Evolutionary conservation across 306 rosid species (phyloP).

Genomic region (Begonia peltatifolia): DNA sequence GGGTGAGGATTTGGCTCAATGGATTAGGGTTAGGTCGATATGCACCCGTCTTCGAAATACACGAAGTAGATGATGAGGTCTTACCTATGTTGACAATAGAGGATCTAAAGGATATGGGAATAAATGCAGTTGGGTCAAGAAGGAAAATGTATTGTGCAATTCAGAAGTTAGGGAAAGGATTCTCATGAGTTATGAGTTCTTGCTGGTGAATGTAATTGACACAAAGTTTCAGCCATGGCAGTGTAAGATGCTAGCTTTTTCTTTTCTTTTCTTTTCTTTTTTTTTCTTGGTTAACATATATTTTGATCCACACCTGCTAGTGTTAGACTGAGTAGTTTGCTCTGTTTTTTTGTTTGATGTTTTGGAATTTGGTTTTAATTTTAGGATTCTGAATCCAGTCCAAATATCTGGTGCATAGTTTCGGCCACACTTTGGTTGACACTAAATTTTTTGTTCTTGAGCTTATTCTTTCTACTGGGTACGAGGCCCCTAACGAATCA

Average conservation of each 20-base stretch:
- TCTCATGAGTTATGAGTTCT: constrained; percentile 31
- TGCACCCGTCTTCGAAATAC: constrained; percentile 86
- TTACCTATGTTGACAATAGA: constrained; percentile 76
- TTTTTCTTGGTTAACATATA: constrained; percentile 6
- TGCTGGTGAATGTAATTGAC: neutral
- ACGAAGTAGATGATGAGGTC: constrained; percentile 91
- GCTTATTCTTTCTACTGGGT: too few relatives aligned
- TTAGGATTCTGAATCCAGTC: neutral
- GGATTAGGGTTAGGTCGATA: constrained; percentile 82
- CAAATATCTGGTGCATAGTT: neutral
- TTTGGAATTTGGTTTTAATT: neutral
- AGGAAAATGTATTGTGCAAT: constrained; percentile 84
- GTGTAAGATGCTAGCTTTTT: constrained; percentile 20
- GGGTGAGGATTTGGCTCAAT: constrained; percentile 85
- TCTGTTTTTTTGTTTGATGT: neutral
- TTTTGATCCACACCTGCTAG: neutral
- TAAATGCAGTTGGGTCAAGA: constrained; percentile 75
- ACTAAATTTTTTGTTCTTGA: too few relatives aligned
- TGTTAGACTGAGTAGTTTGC: neutral
- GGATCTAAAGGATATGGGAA: constrained; percentile 95
- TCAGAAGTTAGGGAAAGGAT: constrained; percentile 90
- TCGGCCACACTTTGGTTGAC: neutral
- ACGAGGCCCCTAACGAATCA: too few relatives aligned
- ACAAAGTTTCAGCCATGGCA: constrained; percentile 29
- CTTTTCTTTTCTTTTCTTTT: too few relatives aligned